Evolutionary conservation across 2,329 filamentous ascomycete species (phyloP).

Genomic region (Pezicula rhizophila): DNA sequence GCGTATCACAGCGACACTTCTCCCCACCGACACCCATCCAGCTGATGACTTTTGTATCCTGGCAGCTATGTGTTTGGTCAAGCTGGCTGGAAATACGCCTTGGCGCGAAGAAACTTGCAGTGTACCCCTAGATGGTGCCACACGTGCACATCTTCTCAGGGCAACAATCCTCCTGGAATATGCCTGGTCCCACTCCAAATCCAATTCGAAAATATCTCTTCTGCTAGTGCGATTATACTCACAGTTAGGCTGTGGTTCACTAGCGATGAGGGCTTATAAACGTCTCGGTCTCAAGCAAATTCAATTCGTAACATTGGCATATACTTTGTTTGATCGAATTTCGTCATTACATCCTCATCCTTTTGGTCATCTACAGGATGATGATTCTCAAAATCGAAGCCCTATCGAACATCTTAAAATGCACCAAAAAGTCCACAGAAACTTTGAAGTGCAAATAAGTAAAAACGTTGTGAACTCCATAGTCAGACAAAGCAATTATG

Average conservation of each 20-base stretch:
- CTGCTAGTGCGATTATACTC: slow-evolving; percentile 31
- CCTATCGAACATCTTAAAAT: slow-evolving; percentile 20
- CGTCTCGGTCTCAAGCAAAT: slow-evolving; percentile 33
- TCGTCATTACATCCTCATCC: slow-evolving; percentile 32
- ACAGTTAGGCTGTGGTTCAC: slow-evolving; percentile 29
- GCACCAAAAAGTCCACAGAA: slow-evolving; percentile 23
- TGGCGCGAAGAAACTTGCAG: not conserved
- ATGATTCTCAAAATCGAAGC: slow-evolving; percentile 8
- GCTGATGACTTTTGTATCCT: slow-evolving; percentile 27
- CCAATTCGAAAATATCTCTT: slow-evolving; percentile 33
- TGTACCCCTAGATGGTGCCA: slow-evolving; percentile 9
- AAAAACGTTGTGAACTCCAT: slow-evolving; percentile 25
- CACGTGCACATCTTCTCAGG: slow-evolving; percentile 21
- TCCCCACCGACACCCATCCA: slow-evolving; percentile 28
- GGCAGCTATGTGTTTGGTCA: slow-evolving; percentile 26
- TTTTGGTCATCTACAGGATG: slow-evolving; percentile 16
- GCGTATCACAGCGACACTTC: slow-evolving; percentile 18
- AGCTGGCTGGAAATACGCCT: slow-evolving; percentile 15
- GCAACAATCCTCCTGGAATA: slow-evolving; percentile 27
- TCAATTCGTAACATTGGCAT: slow-evolving; percentile 33
- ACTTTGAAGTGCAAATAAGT: slow-evolving; percentile 18
- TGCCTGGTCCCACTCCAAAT: slow-evolving; percentile 26
- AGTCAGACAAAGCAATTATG: slow-evolving; percentile 25
- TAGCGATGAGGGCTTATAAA: slow-evolving; percentile 31
- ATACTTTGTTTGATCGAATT: slow-evolving; percentile 31